Evolutionary conservation across 345 rosid genomes (phyloP), one percentile per base, ranked within the genome.

Genomic region (Theobroma cacao): DNA sequence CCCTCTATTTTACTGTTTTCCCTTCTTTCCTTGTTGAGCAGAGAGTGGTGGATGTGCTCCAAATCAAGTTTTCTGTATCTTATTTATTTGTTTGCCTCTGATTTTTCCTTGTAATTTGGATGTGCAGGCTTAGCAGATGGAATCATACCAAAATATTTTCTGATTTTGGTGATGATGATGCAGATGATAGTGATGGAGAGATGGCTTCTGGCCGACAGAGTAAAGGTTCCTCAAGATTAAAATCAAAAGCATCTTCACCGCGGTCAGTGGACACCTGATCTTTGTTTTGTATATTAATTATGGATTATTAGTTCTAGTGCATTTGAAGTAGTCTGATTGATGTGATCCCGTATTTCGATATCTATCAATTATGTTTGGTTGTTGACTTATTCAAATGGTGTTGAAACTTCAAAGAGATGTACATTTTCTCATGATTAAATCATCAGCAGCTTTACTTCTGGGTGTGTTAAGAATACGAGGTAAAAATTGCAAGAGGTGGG

Each of bases 111-210:
- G 34, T 68, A 30, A 22, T 38, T 76, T 83, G 8, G 56, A 12
- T 6, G 34, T 79, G 64, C 90, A 92, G 99, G 92, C 83, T 75
- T 74, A 96, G 99, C 86, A 84, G 87, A 76, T 96, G 99, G 99
- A 94, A 94, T 86, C 97, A 92, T 87, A 88, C 99, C 24, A 94
- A 87, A 81, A 89, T 96, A 86, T 96, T 94, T 82, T 94, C 98
- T 48, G 99, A 93, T 81, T 89, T 84, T 78, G 92, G 81, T 53
- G 91, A 90, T 82, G 97, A 86, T 79, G 91, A 82, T 36, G 72
- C 83, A 1, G 86, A 87, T 40, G 90, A 82, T 77, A 86, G 88
- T 76, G 95, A 88, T 61, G 80, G 50, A 8, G 82, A 85, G 75
- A 81, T 92, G 20, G 61, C 75, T 75, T 79, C 86, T 71, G 87